Percentiles rank a stretch among this genome's conserved stretches.
Evolutionary conservation across 176 grass and related monocot species (phyloP).

Genomic region (Panicum miliaceum): DNA sequence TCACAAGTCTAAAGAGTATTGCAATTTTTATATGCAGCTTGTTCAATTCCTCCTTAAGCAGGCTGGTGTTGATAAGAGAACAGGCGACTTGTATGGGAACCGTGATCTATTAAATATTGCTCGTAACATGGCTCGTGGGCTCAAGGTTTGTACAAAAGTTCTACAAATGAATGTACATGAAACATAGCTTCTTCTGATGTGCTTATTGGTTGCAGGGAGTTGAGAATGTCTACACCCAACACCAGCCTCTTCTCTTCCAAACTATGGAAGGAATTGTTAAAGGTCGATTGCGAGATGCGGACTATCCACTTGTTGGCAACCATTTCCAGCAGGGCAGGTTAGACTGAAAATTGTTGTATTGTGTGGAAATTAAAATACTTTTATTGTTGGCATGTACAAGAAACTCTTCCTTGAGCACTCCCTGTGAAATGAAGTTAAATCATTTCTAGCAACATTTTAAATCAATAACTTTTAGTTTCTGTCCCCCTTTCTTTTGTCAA

Average conservation of each 20-base stretch:
- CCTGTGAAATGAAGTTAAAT: slow-evolving; percentile 12
- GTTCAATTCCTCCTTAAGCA: slow-evolving; percentile 97
- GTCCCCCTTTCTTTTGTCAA: neutral
- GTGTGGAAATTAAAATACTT: slow-evolving; percentile 25
- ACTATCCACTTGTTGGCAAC: slow-evolving; percentile 95
- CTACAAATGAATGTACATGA: slow-evolving; percentile 31
- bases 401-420: slow-evolving; percentile 1
- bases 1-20: slow-evolving; percentile 25
- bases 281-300: slow-evolving; percentile 82
- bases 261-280: slow-evolving; percentile 97
- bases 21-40: slow-evolving; percentile 66
- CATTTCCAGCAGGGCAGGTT: slow-evolving; percentile 97
- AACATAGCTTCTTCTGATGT: slow-evolving; percentile 26
- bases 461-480: slow-evolving; percentile 10
- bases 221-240: slow-evolving; percentile 98
- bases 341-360: slow-evolving; percentile 14
- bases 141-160: slow-evolving; percentile 69
- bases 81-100: slow-evolving; percentile 89
- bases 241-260: slow-evolving; percentile 94
- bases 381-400: neutral
- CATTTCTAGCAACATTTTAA: neutral
- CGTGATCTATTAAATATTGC: slow-evolving; percentile 97
- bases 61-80: slow-evolving; percentile 94
- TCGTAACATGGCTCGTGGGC: slow-evolving; percentile 96
- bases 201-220: slow-evolving; percentile 69